phyloP scores from a whole-genome alignment of 2,329 filamentous ascomycete species.

The Aspergillus pseudoglaucus region DNA sequence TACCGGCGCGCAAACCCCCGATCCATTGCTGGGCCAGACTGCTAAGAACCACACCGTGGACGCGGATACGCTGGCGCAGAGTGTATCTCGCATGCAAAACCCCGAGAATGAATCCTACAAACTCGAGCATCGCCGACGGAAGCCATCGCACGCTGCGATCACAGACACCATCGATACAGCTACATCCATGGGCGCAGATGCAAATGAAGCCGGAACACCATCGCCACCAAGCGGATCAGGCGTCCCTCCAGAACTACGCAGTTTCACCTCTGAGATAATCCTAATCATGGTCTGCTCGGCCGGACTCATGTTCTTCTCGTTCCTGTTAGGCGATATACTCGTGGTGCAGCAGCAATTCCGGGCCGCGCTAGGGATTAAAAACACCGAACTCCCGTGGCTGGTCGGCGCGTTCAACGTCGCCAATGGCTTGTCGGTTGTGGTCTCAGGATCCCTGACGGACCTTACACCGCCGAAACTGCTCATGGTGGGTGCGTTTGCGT shows the following conservation, averaged over 20 bases:
- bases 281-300: constrained; percentile 39
- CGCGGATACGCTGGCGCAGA: constrained; percentile 12
- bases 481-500: constrained; percentile 39
- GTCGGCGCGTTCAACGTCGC: constrained; percentile 38
- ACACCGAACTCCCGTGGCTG: constrained; percentile 38
- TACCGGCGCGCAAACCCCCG: constrained; percentile 23
- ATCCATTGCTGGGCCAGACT: constrained; percentile 17
- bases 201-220: background rate
- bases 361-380: constrained; percentile 32
- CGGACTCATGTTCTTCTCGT: constrained; percentile 39
- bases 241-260: constrained; percentile 35
- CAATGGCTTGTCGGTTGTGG: constrained; percentile 38
- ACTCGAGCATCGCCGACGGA: constrained; percentile 4
- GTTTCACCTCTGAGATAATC: constrained; percentile 34
- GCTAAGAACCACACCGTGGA: constrained; percentile 10
- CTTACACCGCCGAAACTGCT: constrained; percentile 35
- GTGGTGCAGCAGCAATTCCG: constrained; percentile 35
- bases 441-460: constrained; percentile 33
- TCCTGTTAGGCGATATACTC: constrained; percentile 37
- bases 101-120: constrained; percentile 9
- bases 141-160: background rate
- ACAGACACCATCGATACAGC: background rate
- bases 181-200: background rate
- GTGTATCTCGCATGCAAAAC: constrained; percentile 8
- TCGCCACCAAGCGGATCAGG: constrained; percentile 13